Evolutionary conservation across 2,329 filamentous ascomycete genomes (phyloP).

Genomic region (Arthrinium phaeospermum): DNA sequence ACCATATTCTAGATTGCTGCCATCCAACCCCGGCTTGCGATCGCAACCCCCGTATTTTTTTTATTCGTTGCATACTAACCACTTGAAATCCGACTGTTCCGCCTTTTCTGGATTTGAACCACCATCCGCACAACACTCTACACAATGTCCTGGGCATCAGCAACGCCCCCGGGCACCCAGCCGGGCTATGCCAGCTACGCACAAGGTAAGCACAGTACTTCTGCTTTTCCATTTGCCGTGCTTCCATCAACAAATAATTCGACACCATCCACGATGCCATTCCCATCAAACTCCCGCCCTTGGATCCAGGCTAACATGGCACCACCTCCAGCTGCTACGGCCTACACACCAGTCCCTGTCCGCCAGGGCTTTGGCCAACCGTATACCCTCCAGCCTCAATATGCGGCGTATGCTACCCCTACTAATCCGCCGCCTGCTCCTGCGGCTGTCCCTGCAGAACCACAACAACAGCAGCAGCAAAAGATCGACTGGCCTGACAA

Average conservation of each 20-base stretch:
- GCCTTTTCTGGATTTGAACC: neutral
- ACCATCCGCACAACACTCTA: neutral
- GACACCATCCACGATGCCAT: neutral
- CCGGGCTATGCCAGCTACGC: conserved; percentile 33
- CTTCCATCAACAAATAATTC: neutral
- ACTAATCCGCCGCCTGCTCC: conserved; percentile 39
- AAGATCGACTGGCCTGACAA: conserved; percentile 81
- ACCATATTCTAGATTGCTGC: neutral
- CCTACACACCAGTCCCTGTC: conserved; percentile 51
- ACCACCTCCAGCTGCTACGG: conserved; percentile 39
- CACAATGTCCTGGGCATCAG: conserved; percentile 24
- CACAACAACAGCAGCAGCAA: conserved; percentile 49
- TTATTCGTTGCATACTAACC: conserved; percentile 13
- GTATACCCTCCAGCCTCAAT: conserved; percentile 38
- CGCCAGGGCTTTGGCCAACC: conserved; percentile 44
- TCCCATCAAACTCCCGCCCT: neutral
- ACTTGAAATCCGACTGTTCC: neutral
- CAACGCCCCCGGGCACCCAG: conserved; percentile 36
- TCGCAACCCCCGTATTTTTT: neutral
- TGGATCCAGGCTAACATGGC: conserved; percentile 35
- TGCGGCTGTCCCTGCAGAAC: conserved; percentile 38
- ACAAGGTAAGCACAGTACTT: conserved; percentile 27
- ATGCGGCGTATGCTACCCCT: conserved; percentile 37
- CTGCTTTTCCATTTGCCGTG: neutral
- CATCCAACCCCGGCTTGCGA: neutral